Conservation (phyloP, 306 rosid species). For the Dalbergia cultrata region DNA sequence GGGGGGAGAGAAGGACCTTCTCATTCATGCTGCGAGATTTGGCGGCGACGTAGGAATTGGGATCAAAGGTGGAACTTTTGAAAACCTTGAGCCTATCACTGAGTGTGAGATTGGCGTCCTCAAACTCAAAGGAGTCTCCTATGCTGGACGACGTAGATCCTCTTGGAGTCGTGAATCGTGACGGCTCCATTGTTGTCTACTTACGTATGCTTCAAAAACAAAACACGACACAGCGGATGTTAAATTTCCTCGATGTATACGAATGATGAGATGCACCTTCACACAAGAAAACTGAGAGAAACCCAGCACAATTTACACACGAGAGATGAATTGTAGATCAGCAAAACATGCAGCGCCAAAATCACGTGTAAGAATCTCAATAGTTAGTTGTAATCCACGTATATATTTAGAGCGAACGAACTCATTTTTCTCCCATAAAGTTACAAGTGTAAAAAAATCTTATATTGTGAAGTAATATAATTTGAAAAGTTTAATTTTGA, state of each 20-base stretch:
- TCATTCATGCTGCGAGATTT: conserved; percentile 83
- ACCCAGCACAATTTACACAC: no score
- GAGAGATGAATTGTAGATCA: neutral
- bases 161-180: conserved; percentile 49
- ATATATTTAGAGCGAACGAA: no score
- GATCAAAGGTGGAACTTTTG: conserved; percentile 73
- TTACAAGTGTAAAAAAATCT: no score
- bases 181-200: conserved; percentile 52
- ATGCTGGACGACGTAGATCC: conserved; percentile 67
- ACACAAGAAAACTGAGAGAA: no score
- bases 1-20: conserved; percentile 56
- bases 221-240: no score
- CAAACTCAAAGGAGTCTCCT: conserved; percentile 65
- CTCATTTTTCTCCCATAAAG: no score
- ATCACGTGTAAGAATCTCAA: neutral
- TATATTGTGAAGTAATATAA: no score
- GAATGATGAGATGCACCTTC: neutral
- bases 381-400: no score
- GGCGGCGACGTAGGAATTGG: conserved; percentile 68
- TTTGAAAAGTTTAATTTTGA: no score
- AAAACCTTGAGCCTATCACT: conserved; percentile 74
- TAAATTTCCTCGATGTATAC: neutral
- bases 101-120: conserved; percentile 65
- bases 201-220: neutral
- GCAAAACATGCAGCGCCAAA: neutral